These are phyloP conservation scores for Rhodotorula sp. DNA, from an alignment of 1,284 basidiomycete genomes.

Conservation along the genomic window DNA sequence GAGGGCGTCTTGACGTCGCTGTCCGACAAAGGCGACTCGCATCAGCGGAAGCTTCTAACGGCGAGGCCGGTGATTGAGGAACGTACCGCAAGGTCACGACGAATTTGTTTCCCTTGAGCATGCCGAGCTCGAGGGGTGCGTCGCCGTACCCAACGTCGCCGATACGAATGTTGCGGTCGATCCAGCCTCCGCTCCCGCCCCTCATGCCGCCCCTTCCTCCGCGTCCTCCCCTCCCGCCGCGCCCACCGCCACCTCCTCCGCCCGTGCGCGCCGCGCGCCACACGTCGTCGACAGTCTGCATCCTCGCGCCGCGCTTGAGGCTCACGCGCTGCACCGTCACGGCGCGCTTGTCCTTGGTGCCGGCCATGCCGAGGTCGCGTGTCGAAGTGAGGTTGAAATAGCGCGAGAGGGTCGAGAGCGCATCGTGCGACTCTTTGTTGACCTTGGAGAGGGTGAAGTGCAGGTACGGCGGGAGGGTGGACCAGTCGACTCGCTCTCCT, in stretches of 20 bases:
- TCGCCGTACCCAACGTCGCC: slow-evolving; percentile 84
- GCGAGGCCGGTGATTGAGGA: no score
- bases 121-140: slow-evolving; percentile 80
- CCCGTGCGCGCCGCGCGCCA: slow-evolving; percentile 61
- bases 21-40: neutral
- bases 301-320: slow-evolving; percentile 70
- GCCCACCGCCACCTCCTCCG: slow-evolving; percentile 46
- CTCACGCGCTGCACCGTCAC: slow-evolving; percentile 93
- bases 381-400: slow-evolving; percentile 66
- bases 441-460: slow-evolving; percentile 97
- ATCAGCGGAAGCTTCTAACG: neutral
- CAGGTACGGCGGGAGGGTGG: slow-evolving; percentile 69
- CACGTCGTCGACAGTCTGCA: slow-evolving; percentile 70
- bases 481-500: slow-evolving; percentile 6
- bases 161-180: slow-evolving; percentile 81
- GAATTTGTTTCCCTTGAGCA: slow-evolving; percentile 94
- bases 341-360: slow-evolving; percentile 97
- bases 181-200: slow-evolving; percentile 16
- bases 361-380: slow-evolving; percentile 84
- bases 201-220: slow-evolving; percentile 22
- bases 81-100: slow-evolving; percentile 85
- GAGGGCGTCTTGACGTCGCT: slow-evolving; percentile 81
- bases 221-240: slow-evolving; percentile 19
- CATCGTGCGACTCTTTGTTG: slow-evolving; percentile 96
- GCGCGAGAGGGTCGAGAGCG: slow-evolving; percentile 74